Percentiles rank a stretch among this genome's conserved stretches.
Evolutionary conservation across 805 yeast species (phyloP).

Genomic region (Saccharomycopsis malanga): DNA sequence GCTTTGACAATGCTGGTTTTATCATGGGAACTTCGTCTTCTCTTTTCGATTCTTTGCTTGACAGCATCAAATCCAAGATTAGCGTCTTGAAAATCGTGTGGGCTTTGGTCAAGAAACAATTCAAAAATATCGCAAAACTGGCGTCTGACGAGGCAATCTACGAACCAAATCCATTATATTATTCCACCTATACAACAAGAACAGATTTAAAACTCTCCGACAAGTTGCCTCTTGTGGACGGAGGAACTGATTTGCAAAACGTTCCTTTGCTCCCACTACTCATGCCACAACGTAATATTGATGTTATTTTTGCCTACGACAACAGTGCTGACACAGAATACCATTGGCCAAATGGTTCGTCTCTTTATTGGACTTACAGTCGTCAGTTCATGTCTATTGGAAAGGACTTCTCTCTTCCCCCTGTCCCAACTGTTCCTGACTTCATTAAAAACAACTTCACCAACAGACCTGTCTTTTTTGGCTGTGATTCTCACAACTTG

Average conservation of each 20-base stretch:
- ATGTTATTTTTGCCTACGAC: constrained; percentile 40
- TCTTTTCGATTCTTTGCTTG: constrained; percentile 59
- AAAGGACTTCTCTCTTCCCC: constrained; percentile 61
- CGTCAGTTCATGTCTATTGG: constrained; percentile 41
- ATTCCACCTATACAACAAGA: too few species aligned
- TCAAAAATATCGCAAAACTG: constrained; percentile 29
- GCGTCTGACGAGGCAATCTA: constrained; percentile 28
- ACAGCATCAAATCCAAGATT: constrained; percentile 40
- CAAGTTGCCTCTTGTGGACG: constrained; percentile 38
- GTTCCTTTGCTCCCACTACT: constrained; percentile 39
- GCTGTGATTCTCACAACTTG: constrained; percentile 53
- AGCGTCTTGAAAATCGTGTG: constrained; percentile 9
- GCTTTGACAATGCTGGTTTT: constrained; percentile 77
- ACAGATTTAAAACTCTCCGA: constrained; percentile 20
- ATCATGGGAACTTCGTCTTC: constrained; percentile 79
- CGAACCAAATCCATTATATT: constrained; percentile 22
- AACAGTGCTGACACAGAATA: constrained; percentile 39
- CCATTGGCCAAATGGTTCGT: constrained; percentile 40
- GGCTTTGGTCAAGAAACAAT: constrained; percentile 26
- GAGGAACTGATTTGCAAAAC: constrained; percentile 44
- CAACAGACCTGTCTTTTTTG: constrained; percentile 63
- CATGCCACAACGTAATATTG: constrained; percentile 37
- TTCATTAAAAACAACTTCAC: constrained; percentile 57
- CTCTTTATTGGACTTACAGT: constrained; percentile 35
- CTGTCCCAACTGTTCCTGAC: constrained; percentile 51